These are phyloP conservation scores for Ogataea kodamae DNA, from an alignment of 805 yeast genomes.

Conservation along the genomic window DNA sequence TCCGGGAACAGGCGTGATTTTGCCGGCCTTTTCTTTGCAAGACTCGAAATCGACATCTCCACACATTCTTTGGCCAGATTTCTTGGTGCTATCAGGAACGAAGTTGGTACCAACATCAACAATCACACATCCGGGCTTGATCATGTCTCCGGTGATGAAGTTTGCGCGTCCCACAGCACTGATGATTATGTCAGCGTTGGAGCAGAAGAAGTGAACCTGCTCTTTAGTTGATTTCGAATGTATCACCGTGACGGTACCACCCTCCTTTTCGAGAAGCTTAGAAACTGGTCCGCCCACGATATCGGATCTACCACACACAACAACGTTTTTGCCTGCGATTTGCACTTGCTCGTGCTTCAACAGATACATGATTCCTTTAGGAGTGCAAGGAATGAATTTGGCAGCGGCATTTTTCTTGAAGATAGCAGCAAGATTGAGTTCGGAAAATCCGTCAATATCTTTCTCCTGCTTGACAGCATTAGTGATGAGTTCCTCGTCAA, in stretches of 20 bases:
- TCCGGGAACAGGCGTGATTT: constrained; percentile 96
- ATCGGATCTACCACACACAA: constrained; percentile 92
- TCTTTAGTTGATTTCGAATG: constrained; percentile 72
- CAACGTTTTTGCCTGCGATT: constrained; percentile 78
- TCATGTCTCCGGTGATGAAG: constrained; percentile 82
- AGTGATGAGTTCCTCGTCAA: constrained; percentile 77
- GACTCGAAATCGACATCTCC: constrained; percentile 89
- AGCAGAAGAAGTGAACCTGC: constrained; percentile 46
- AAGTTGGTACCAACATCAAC: constrained; percentile 96
- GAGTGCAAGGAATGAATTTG: constrained; percentile 88
- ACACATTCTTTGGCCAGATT: constrained; percentile 79
- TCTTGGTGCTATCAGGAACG: constrained; percentile 67
- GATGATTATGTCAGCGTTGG: constrained; percentile 79
- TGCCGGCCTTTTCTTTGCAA: constrained; percentile 59
- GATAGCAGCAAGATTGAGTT: constrained; percentile 84
- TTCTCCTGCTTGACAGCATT: constrained; percentile 75
- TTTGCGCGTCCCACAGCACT: constrained; percentile 90
- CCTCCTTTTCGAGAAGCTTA: constrained; percentile 68
- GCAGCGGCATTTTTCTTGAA: constrained; percentile 85
- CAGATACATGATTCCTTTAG: constrained; percentile 84
- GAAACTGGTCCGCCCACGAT: constrained; percentile 96
- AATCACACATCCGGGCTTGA: constrained; percentile 80
- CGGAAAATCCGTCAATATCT: constrained; percentile 95
- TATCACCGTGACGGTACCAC: constrained; percentile 84
- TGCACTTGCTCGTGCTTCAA: constrained; percentile 65